Conservation (phyloP, 148 eudicot species). For the Heliosperma pusillum region DNA sequence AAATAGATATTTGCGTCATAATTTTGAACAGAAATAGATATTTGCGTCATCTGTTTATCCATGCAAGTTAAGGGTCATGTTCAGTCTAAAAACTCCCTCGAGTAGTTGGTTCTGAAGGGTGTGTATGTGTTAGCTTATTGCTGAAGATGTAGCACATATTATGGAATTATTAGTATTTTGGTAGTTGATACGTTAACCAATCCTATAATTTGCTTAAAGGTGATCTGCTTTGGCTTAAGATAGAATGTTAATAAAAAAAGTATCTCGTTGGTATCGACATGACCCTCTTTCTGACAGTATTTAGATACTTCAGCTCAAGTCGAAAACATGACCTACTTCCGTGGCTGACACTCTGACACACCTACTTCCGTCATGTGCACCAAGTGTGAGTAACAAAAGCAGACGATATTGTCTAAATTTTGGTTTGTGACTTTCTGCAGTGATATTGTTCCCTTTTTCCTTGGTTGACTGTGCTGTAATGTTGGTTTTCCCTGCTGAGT, state of each 20-base stretch:
- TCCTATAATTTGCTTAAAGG: too few species aligned
- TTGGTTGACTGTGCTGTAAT: not conserved
- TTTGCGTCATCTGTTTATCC: not conserved
- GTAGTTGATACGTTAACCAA: too few species aligned
- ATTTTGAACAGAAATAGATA: too few species aligned
- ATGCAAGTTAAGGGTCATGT: not conserved
- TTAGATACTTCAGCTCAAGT: not conserved
- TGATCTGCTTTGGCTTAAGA: not conserved
- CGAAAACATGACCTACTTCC: not conserved
- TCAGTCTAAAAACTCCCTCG: not conserved
- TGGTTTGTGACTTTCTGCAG: not conserved
- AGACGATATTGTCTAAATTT: not conserved
- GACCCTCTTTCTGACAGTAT: not conserved
- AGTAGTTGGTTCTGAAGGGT: too few species aligned
- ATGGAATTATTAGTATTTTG: too few species aligned
- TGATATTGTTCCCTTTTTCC: not conserved
- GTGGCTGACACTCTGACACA: not conserved
- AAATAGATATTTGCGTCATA: too few species aligned
- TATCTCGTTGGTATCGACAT: not conserved
- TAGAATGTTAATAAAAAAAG: too few species aligned
- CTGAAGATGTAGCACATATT: too few species aligned
- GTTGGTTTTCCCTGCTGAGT: constrained; percentile 1
- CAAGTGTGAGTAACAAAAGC: not conserved
- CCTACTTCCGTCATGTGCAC: not conserved
- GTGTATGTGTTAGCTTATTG: too few species aligned